Conservation (phyloP, 2,329 filamentous ascomycete genomes). For the Ophidiomyces ophidiicola region DNA sequence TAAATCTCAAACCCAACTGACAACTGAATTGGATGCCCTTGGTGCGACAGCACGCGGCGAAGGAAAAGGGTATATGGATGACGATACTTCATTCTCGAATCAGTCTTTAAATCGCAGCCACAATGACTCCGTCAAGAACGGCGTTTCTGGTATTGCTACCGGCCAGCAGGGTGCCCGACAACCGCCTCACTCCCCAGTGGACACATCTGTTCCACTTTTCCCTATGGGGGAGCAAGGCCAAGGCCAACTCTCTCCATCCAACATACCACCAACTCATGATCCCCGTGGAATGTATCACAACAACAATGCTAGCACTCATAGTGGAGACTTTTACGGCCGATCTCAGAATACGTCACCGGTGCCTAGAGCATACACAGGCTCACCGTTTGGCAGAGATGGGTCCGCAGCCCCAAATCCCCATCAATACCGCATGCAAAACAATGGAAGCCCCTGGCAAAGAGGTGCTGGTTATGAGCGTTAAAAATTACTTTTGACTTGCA, state of each 20-base stretch:
- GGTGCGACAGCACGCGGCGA: slow-evolving; percentile 82
- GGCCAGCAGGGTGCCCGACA: slow-evolving; percentile 21
- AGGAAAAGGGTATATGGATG: slow-evolving; percentile 59
- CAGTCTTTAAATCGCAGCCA: slow-evolving; percentile 41
- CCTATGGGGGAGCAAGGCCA: slow-evolving; percentile 27
- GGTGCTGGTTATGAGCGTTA: slow-evolving; percentile 53
- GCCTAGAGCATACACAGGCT: slow-evolving; percentile 23
- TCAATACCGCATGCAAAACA: slow-evolving; percentile 39
- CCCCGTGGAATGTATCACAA: slow-evolving; percentile 16
- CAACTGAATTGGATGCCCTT: slow-evolving; percentile 79
- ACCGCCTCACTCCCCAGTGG: slow-evolving; percentile 39
- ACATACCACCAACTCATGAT: slow-evolving; percentile 32
- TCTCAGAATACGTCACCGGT: slow-evolving; percentile 24
- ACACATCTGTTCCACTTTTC: slow-evolving; percentile 37
- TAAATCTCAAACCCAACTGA: slow-evolving; percentile 80
- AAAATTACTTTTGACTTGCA: too few relatives aligned
- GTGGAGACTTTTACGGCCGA: slow-evolving; percentile 15
- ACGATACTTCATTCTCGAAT: slow-evolving; percentile 55
- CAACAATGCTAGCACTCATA: too few relatives aligned
- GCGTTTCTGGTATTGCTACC: slow-evolving; percentile 12
- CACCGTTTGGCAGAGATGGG: slow-evolving; percentile 23
- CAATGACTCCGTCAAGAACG: slow-evolving; percentile 16
- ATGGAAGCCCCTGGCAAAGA: slow-evolving; percentile 52
- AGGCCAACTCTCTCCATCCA: slow-evolving; percentile 23
- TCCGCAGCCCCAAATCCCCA: slow-evolving; percentile 21